Percentiles rank a stretch among this genome's conserved stretches.
These are phyloP conservation scores for Kandelia obovata DNA, from an alignment of 345 rosid genomes.

Conservation along the genomic window DNA sequence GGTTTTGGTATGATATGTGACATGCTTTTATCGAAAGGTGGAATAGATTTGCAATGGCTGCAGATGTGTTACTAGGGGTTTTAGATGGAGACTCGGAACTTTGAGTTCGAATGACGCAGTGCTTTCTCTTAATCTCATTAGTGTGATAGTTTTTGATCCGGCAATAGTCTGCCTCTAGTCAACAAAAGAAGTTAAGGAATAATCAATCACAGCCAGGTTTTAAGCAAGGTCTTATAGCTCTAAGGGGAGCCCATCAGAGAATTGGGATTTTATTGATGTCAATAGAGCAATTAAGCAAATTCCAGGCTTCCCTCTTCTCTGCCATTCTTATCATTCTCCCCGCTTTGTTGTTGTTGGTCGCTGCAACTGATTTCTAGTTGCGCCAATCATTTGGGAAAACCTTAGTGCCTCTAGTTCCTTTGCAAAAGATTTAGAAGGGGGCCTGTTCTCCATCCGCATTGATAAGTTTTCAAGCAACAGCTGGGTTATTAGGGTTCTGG, in stretches of 20 bases:
- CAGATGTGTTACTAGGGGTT: not conserved
- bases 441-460: too few species aligned
- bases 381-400: too few species aligned
- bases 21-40: not conserved
- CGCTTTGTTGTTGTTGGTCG: not conserved
- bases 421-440: too few species aligned
- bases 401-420: too few species aligned
- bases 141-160: too few species aligned
- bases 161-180: too few species aligned
- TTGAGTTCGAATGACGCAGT: not conserved
- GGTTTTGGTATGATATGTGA: not conserved
- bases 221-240: too few species aligned
- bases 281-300: not conserved
- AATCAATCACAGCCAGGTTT: not conserved
- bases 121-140: too few species aligned
- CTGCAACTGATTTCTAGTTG: too few species aligned
- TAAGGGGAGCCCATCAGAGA: not conserved
- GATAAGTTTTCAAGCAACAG: too few species aligned
- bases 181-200: too few species aligned
- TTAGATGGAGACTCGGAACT: not conserved
- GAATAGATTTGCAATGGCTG: not conserved
- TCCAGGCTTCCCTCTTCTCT: not conserved
- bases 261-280: not conserved
- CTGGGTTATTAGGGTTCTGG: too few species aligned
- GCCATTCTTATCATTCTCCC: not conserved